phyloP scores from a whole-genome alignment of 352 stramenopile species.

The Proteromonas lacertae region DNA sequence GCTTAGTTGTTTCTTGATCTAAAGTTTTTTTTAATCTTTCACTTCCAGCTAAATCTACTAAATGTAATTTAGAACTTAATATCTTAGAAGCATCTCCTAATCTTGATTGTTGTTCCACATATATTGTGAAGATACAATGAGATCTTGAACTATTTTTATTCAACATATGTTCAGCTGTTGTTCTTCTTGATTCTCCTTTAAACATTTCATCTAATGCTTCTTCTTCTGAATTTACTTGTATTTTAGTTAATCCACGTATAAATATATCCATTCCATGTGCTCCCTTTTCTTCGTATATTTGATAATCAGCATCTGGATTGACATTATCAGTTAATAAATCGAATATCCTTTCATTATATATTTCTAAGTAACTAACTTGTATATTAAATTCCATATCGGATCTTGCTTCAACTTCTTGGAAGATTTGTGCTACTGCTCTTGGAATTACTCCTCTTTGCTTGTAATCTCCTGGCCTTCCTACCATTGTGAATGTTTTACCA shows the following conservation, averaged over 20 bases:
- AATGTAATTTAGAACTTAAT: conserved; percentile 11
- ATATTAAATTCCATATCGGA: conserved; percentile 46
- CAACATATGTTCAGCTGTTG: background rate
- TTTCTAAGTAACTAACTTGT: conserved; percentile 62
- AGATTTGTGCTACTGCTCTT: conserved; percentile 38
- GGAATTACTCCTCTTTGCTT: conserved; percentile 46
- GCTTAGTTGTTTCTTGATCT: conserved; percentile 10
- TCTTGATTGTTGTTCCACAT: background rate
- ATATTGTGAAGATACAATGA: background rate
- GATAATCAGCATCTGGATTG: conserved; percentile 4
- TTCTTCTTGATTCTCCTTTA: conserved; percentile 47
- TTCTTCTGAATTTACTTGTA: conserved; percentile 23
- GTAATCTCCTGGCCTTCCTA: conserved; percentile 10
- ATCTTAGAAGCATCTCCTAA: background rate
- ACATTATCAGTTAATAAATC: conserved; percentile 34
- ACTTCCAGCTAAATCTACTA: conserved; percentile 57
- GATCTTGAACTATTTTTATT: background rate
- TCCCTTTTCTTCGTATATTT: conserved; percentile 44
- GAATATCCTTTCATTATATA: conserved; percentile 73
- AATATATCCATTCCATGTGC: conserved; percentile 20
- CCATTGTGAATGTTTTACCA: conserved; percentile 2
- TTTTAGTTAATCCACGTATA: conserved; percentile 39
- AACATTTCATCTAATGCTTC: conserved; percentile 34
- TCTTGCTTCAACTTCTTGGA: conserved; percentile 38
- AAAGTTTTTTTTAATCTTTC: conserved; percentile 65